These are phyloP conservation scores for Euphrasia arctica DNA, from an alignment of 305 asterid genomes.

Conservation along the genomic window DNA sequence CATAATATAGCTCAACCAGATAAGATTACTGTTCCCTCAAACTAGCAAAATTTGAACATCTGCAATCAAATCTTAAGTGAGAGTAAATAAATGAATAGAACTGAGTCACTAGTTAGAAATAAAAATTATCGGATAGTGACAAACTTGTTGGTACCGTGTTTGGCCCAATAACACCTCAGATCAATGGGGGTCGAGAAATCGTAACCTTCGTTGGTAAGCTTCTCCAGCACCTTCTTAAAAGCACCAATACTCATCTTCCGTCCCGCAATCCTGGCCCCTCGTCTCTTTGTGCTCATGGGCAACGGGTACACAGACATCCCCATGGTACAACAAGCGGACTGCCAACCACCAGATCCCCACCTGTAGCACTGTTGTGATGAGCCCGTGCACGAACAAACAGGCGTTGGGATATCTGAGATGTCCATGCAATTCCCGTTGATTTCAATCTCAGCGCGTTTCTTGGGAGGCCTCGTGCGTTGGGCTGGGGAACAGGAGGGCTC, in stretches of 20 bases:
- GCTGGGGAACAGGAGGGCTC: slow-evolving; percentile 35
- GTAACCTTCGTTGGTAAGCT: slow-evolving; percentile 70
- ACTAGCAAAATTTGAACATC: too few species aligned
- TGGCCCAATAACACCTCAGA: slow-evolving; percentile 87
- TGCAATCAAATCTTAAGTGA: too few species aligned
- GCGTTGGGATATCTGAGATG: slow-evolving; percentile 69
- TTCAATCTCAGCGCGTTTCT: slow-evolving; percentile 67
- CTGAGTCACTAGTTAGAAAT: too few species aligned
- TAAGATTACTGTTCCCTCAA: too few species aligned
- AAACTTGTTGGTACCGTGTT: slow-evolving; percentile 92
- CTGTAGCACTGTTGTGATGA: slow-evolving; percentile 79
- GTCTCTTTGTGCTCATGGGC: slow-evolving; percentile 84
- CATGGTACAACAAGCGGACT: slow-evolving; percentile 93
- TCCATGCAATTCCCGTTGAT: slow-evolving; percentile 79
- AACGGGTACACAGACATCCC: slow-evolving; percentile 66
- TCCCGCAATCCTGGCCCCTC: slow-evolving; percentile 91
- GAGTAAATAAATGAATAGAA: too few species aligned
- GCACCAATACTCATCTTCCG: slow-evolving; percentile 96
- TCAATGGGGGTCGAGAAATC: slow-evolving; percentile 74
- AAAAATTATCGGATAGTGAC: slow-evolving; percentile 70
- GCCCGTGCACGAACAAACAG: slow-evolving; percentile 91
- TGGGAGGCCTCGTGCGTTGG: slow-evolving; percentile 63
- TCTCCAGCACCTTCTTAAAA: slow-evolving; percentile 82
- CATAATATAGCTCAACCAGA: not conserved
- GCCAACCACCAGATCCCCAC: slow-evolving; percentile 99